phyloP scores from a whole-genome alignment of 208 protist genomes.

The Balamuthia mandrillaris region DNA sequence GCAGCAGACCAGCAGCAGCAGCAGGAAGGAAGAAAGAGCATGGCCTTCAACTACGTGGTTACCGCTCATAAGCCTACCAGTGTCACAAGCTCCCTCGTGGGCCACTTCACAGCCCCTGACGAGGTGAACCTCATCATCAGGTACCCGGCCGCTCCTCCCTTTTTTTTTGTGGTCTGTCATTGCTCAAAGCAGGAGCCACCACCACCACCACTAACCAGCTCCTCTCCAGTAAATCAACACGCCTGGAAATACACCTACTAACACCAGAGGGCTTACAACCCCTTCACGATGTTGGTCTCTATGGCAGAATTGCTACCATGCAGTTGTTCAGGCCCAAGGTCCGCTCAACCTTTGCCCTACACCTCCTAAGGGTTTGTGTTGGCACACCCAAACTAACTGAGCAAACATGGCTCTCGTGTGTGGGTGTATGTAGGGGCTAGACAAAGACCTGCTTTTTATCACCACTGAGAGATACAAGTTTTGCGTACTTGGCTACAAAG shows the following conservation, averaged over 20 bases:
- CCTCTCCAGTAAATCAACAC: constrained; percentile 65
- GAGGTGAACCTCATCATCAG: constrained; percentile 71
- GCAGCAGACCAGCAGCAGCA: too few species aligned
- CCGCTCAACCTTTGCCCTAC: background rate
- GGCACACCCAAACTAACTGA: too few species aligned
- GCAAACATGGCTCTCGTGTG: too few species aligned
- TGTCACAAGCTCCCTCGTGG: constrained; percentile 54
- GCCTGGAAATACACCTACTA: constrained; percentile 66
- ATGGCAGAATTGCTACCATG: constrained; percentile 67
- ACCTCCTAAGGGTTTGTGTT: background rate
- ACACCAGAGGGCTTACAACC: constrained; percentile 60
- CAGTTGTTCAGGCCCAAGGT: constrained; percentile 37
- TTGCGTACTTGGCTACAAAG: constrained; percentile 65
- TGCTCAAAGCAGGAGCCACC: too few species aligned
- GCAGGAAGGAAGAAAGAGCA: too few species aligned
- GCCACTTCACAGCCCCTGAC: constrained; percentile 63
- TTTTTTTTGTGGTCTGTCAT: background rate
- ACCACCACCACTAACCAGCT: too few species aligned
- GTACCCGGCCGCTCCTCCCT: constrained; percentile 36
- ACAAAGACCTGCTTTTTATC: constrained; percentile 64
- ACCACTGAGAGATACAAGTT: constrained; percentile 68
- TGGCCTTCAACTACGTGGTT: constrained; percentile 70
- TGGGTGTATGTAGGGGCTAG: constrained; percentile 31
- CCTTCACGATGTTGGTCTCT: constrained; percentile 66
- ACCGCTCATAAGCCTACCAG: constrained; percentile 72